Conservation (phyloP, 805 yeast genomes). For the Candida nemodendra region DNA sequence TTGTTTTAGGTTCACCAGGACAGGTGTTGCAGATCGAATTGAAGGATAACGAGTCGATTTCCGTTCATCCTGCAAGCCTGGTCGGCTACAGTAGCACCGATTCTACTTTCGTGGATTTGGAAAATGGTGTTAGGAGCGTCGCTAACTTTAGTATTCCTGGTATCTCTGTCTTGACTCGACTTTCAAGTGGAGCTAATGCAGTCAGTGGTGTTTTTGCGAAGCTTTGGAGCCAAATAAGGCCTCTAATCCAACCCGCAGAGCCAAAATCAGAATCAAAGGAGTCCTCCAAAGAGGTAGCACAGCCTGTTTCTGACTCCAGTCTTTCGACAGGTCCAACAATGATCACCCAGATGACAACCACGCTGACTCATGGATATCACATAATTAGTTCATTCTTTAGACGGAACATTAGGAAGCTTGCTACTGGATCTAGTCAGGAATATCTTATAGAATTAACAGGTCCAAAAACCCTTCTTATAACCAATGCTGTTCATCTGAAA, state of each 20-base stretch:
- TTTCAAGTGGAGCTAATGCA: neutral
- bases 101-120: constrained; percentile 7
- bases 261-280: neutral
- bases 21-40: constrained; percentile 39
- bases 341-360: neutral
- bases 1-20: constrained; percentile 41
- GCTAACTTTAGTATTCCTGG: constrained; percentile 27
- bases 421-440: constrained; percentile 22
- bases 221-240: neutral
- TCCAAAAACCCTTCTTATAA: constrained; percentile 31
- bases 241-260: neutral
- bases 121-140: constrained; percentile 16
- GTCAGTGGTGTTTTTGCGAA: neutral
- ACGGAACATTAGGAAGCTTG: constrained; percentile 9
- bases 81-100: constrained; percentile 34
- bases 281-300: neutral
- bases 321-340: neutral
- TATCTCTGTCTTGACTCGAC: constrained; percentile 10
- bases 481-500: constrained; percentile 27
- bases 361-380: neutral
- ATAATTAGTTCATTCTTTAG: neutral
- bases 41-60: constrained; percentile 36
- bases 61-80: constrained; percentile 39
- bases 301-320: neutral
- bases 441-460: constrained; percentile 30